Base-by-base conservation (phyloP, 768 basidiomycete species). In the Phanerodontia chrysosporium region DNA sequence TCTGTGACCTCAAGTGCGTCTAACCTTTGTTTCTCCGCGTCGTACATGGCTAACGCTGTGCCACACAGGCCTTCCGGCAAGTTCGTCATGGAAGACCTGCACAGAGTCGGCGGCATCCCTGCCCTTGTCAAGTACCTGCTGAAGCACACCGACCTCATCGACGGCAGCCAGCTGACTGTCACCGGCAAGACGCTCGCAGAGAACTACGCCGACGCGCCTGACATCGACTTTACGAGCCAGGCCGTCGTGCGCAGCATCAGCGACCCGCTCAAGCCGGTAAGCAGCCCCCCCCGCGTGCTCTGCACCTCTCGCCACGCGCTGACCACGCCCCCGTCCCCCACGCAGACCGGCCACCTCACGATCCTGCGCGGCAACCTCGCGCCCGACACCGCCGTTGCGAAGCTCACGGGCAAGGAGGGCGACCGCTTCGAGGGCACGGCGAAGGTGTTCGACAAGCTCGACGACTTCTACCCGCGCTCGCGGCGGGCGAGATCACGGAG, bases 401-500 rank as follows among this genome's bases (percentile, higher is more conserved):
- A 98, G 74, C 76, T 97, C 62, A 96, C 95, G 6, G 94, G 95
- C 14, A 95, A 95, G 73, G 95, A 97, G 73, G 95, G 95, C 4
- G 72, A 84, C 53, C 79, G 75, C 22, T 97, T 97, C 64, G 89
- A 92, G 78, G 90, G 91, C 53, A 71, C 76, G 24, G 91, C 91
- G 13, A 88, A 82, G 72, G 90, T 89, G 66, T 91, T 90, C 64
- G 89, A 92, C 66, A 81, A 85, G 59, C 76, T 87, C 56, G 82
- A 84, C 18, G 80, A 77, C 51, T 91, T 94, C 70, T 90, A 89
- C 70, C 82, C 30, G 82, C 88, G 8, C 80, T 95, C 28, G 84
- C 83, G 68, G 81, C 76, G 2, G 88, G 90, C 13, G 85, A 91
- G 66, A 85, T 95, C 67, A 89, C 80, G 63, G 73, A 84, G 2